Evolutionary conservation across 352 stramenopile genomes (phyloP), one percentile per base, ranked within the genome.

Genomic region (Globisporangium irregulare): DNA sequence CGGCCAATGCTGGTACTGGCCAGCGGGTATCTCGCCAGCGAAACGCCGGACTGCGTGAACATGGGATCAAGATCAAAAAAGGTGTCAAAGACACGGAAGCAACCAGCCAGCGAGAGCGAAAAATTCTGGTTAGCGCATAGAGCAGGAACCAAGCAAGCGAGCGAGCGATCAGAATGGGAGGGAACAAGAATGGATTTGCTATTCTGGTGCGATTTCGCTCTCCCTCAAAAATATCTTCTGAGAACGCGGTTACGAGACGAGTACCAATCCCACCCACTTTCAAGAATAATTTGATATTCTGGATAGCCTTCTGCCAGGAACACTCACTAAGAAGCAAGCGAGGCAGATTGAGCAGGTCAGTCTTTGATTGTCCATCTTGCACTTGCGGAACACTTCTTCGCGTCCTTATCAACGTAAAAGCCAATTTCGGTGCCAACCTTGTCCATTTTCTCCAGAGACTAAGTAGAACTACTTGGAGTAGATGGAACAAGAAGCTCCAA

Each of bases 171-270:
- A 43, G 54, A 60, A 60, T 8, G 32, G 10, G 12, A 18, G 54
- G 6, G 54, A 59, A 43, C 54, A 59, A 59, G 55, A 61, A 46
- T 9, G 20, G 55, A 61, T 29, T 18, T 14, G 27, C 36, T 51
- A 62, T 62, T 62, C 32, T 62, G n/a, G 56, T 61, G 56, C 32
- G 14, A 2, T 8, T 56, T 56, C 5, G 3, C 12, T 27, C 22
- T 29, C n/a, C 25, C 9, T 27, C 56, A 29, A 34, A 12, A 62
- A 62, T 62, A 62, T 12, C 56, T 62, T 62, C 32, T 62, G 56
- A 61, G 55, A 61, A 46, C 29, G 18, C 20, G 22, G n/a, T 56
- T 51, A 12, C 43, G 43, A 22, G 43, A n/a, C 38, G 38, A 46
- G 38, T 24, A 51, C 4, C 43, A 32, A 32, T 32, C 29, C 29